A percentile compares a stretch with the other conserved stretches of the same genome.
Evolutionary conservation across 2,329 filamentous ascomycete species (phyloP).

Genomic region (Rutstroemia sp.): DNA sequence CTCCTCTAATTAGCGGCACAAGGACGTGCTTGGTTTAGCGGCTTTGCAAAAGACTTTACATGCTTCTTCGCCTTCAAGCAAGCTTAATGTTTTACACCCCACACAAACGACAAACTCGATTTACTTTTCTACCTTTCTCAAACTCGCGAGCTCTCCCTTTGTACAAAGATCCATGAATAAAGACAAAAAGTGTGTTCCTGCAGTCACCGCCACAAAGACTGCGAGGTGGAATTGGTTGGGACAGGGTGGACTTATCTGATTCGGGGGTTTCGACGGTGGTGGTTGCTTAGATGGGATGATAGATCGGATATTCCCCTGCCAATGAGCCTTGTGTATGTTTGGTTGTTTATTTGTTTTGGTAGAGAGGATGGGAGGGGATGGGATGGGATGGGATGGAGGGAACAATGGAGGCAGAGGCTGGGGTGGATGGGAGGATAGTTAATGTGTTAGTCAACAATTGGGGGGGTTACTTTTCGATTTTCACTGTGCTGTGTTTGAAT

Average conservation of each 20-base stretch:
- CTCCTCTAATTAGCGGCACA: constrained; percentile 1
- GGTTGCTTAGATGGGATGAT: too few relatives aligned
- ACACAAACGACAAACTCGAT: not conserved
- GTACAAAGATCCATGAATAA: constrained; percentile 3
- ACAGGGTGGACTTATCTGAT: not conserved
- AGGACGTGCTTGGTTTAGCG: not conserved
- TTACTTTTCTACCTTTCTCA: not conserved
- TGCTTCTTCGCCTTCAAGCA: constrained; percentile 3
- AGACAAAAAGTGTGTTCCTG: not conserved
- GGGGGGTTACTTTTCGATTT: too few relatives aligned
- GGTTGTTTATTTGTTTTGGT: too few relatives aligned
- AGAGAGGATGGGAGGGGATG: too few relatives aligned
- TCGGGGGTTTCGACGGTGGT: too few relatives aligned
- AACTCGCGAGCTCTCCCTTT: not conserved
- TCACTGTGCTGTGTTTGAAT: too few relatives aligned
- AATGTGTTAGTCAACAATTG: too few relatives aligned
- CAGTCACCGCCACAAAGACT: constrained; percentile 4
- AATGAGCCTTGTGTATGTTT: too few relatives aligned
- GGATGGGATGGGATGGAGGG: too few relatives aligned
- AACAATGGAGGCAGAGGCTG: too few relatives aligned
- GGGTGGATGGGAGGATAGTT: too few relatives aligned
- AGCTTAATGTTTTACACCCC: constrained; percentile 9
- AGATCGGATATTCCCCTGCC: too few relatives aligned
- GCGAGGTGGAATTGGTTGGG: constrained; percentile 1
- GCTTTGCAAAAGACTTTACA: not conserved